Conservation (phyloP, 768 basidiomycete genomes). For the Porpolomopsis calyptriformis region DNA sequence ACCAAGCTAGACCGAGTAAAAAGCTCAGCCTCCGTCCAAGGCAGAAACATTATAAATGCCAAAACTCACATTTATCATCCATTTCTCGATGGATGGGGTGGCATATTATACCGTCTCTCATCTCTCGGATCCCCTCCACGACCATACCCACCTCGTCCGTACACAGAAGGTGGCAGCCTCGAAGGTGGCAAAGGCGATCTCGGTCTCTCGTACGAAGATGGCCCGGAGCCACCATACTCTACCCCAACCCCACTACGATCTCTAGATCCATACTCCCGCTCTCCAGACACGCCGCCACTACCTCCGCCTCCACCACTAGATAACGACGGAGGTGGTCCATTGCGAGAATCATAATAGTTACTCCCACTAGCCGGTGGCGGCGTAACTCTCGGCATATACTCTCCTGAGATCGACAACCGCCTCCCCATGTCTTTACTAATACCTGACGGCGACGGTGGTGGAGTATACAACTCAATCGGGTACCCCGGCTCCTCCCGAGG, state of each 20-base stretch:
- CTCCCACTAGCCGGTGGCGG: slow-evolving; percentile 19
- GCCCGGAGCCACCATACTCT: slow-evolving; percentile 16
- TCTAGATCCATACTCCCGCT: slow-evolving; percentile 23
- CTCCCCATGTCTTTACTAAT: not conserved
- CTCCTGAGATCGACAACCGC: not conserved
- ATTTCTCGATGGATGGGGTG: slow-evolving; percentile 12
- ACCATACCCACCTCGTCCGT: slow-evolving; percentile 16
- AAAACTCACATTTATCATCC: not conserved
- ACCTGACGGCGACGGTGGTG: slow-evolving; percentile 15
- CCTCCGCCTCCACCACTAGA: slow-evolving; percentile 9
- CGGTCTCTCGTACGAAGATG: slow-evolving; percentile 29
- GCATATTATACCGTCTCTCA: slow-evolving; percentile 26
- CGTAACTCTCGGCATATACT: slow-evolving; percentile 4
- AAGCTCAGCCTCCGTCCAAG: not conserved
- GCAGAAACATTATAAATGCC: not conserved
- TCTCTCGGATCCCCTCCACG: slow-evolving; percentile 21
- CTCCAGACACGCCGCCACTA: slow-evolving; percentile 17
- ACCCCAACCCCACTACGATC: slow-evolving; percentile 13
- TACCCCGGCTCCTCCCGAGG: slow-evolving; percentile 31
- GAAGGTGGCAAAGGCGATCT: slow-evolving; percentile 23
- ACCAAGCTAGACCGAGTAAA: no score
- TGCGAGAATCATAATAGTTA: slow-evolving; percentile 24
- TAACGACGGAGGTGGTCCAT: slow-evolving; percentile 10
- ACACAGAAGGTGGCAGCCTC: slow-evolving; percentile 11
- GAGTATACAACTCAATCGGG: slow-evolving; percentile 24